Conservation (phyloP, 2,329 filamentous ascomycete genomes). For the Cordyceps cicadae region DNA sequence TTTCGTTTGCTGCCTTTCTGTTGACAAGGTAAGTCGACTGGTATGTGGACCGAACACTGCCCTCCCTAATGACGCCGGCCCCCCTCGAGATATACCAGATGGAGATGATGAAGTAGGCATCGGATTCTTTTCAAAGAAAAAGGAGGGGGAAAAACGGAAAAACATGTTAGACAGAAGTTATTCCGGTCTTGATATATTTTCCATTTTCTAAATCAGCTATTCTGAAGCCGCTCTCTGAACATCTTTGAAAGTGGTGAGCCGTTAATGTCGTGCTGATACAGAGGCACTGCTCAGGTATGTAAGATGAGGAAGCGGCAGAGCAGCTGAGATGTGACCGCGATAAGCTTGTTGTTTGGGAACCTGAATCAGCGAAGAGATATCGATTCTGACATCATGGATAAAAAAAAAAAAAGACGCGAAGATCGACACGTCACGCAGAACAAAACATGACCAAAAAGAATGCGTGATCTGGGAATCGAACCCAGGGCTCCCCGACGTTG, state of each 20-base stretch:
- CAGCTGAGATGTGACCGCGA: too few species aligned
- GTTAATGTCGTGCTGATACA: neutral
- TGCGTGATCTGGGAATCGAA: conserved; percentile 12
- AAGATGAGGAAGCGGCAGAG: neutral
- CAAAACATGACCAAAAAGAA: neutral
- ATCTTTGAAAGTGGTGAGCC: too few species aligned
- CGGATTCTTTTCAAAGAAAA: too few species aligned
- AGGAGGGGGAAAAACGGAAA: too few species aligned
- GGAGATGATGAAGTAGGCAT: neutral
- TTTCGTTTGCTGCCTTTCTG: neutral
- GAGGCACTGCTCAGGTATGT: neutral
- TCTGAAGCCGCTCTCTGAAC: neutral
- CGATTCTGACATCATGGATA: too few species aligned
- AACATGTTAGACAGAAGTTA: neutral
- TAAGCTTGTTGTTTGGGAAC: too few species aligned
- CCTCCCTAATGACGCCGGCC: neutral
- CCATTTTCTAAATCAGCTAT: neutral
- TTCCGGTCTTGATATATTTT: neutral
- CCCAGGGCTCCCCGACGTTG: conserved; percentile 12
- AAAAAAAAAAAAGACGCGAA: neutral
- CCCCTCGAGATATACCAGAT: neutral
- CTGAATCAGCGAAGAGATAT: too few species aligned
- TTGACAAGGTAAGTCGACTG: conserved; percentile 9
- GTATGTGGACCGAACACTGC: neutral
- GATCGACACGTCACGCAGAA: neutral